Conservation (phyloP, 768 basidiomycete species). For the Leccinum truebloodii region DNA sequence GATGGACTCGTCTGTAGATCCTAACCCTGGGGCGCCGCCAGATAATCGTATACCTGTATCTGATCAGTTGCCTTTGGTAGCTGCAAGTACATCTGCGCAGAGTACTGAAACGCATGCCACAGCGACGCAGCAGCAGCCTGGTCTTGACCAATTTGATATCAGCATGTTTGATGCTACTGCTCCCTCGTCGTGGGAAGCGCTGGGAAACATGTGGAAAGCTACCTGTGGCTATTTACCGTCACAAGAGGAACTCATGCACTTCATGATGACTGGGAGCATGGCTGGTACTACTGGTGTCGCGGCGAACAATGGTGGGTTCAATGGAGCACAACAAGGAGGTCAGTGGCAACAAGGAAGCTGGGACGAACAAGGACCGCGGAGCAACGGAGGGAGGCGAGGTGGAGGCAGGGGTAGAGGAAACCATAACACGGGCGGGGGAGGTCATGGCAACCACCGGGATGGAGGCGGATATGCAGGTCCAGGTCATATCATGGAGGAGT, state of each 20-base stretch:
- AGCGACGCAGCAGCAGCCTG: constrained; percentile 43
- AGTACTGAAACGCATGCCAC: constrained; percentile 37
- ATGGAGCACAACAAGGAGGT: constrained; percentile 19
- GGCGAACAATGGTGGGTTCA: constrained; percentile 13
- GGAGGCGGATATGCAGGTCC: constrained; percentile 35
- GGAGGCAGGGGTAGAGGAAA: constrained; percentile 41
- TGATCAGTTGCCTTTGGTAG: constrained; percentile 44
- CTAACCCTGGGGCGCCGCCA: constrained; percentile 44
- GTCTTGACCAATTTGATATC: constrained; percentile 71
- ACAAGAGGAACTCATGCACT: constrained; percentile 77
- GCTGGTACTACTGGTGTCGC: constrained; percentile 17
- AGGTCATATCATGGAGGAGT: constrained; percentile 13
- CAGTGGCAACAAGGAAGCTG: constrained; percentile 26
- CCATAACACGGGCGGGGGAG: constrained; percentile 31
- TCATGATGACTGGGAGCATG: constrained; percentile 50
- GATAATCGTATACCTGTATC: constrained; percentile 50
- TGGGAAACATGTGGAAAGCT: constrained; percentile 75
- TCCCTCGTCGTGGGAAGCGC: constrained; percentile 75
- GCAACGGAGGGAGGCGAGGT: constrained; percentile 38
- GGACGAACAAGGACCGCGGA: constrained; percentile 38
- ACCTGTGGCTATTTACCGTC: constrained; percentile 69
- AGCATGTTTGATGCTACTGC: constrained; percentile 71
- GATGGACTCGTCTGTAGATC: constrained; percentile 42
- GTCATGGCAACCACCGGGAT: constrained; percentile 52
- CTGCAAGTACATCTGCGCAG: constrained; percentile 58